Evolutionary conservation across 2,329 filamentous ascomycete species (phyloP), one percentile per base, ranked within the genome.

Genomic region (Verticillium nonalfalfae): DNA sequence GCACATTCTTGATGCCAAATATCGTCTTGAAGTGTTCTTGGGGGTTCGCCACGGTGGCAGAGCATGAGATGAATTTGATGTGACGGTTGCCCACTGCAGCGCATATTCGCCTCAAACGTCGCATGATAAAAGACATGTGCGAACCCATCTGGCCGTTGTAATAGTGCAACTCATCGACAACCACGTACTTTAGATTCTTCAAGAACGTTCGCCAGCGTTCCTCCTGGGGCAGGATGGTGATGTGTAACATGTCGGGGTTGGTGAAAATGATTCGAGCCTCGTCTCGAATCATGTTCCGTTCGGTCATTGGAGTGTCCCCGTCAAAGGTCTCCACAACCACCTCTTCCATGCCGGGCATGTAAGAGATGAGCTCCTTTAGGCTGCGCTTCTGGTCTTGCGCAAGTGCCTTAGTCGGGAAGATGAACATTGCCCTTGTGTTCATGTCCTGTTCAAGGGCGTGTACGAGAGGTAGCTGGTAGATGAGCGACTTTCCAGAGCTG

Each of bases 221-320:
- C 76, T 99, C 95, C 69, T 97, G 91, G 0, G 95, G 94, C 3
- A 99, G 76, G 33, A 99, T 96, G 0, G 92, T 96, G 38, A 97
- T 86, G 68, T 99, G 95, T 39, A 99, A 81, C 93, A 98, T 99
- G 70, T 99, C 95, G 0, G 95, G 95, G 68, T 99, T 99, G 0
- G 95, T 99, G 70, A 99, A 97, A 58, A 99, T 94, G 64, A 98
- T 92, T 31, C 92, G 85, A 0, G 90, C 95, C 74, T 96, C 88
- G 45, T 98, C 93, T 6, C 94, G 86, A 64, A 99, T 94, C 34
- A 80, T 71, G 66, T 91, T 91, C 26, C 95, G 85, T 64, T 90
- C 88, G 5, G 77, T 74, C 86, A 96, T 93, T 0, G 90, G 87
- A 0, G 95, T 99, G 72, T 99, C 95, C 7, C 95, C 95, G 71